Base-by-base conservation (phyloP, 306 rosid genomes). In the Cicer judaicum region DNA sequence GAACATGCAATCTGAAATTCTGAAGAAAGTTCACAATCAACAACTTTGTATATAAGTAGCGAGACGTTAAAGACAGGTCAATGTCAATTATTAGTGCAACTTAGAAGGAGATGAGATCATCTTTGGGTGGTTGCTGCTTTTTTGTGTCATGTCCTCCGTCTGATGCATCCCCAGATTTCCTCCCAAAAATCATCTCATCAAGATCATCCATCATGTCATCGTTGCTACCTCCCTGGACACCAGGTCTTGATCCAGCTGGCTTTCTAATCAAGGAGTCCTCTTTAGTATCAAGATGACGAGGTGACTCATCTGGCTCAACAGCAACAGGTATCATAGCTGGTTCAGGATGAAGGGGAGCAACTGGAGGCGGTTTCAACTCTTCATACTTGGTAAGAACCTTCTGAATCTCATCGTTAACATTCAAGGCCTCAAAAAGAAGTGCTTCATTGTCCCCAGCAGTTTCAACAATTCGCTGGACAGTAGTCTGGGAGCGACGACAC, bases 151-250 rank as follows among this genome's bases (percentile, higher is more conserved):
- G 90, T 55, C 84, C 83, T 14, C 82, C 86, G 56, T 72, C 85
- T 0, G 97, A 87, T 42, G 89, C 41, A 42, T 82, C 88, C 50
- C 93, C 93, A 1, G 85, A 60, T 77, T 89, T 92, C 83, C 80
- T 95, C 41, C 99, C 99, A 65, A 95, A 95, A 76, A 95, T 95
- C 99, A 95, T 95, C 80, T 95, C 98, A 68, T 95, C 99, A 1
- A 95, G 97, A 88, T 95, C 98, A 78, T 95, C 99, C 92, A 95
- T 87, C 99, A 95, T 92, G 18, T 95, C 99, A 14, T 92, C 99
- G 0, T 82, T 84, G 84, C 73, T 85, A 56, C 96, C 99, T 42
- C 93, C 91, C 0, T 83, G 91, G 19, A 79, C 78, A 1, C 66
- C 82, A 7, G 74, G 84, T 68, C 90, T 88, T 21, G 97, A 89